Evolutionary conservation across 116 monocot species (phyloP).

Genomic region (Posidonia oceanica): DNA sequence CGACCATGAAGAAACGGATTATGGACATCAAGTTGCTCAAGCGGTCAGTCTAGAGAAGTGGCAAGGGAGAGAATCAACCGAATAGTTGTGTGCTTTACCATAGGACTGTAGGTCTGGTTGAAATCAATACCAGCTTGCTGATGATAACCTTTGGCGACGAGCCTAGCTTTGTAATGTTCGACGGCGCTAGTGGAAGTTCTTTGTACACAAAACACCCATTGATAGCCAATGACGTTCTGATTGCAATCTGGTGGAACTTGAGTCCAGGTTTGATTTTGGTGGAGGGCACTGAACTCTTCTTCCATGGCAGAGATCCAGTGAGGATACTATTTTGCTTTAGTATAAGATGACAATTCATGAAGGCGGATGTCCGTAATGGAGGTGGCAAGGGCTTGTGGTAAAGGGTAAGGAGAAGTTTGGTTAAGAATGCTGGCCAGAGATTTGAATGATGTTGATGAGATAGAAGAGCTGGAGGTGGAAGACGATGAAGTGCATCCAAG

Average conservation of each 20-base stretch:
- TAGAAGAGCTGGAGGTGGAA: too few species aligned
- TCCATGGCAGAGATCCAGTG: not conserved
- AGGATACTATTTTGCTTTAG: not conserved
- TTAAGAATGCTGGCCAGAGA: too few species aligned
- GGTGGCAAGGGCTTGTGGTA: not conserved
- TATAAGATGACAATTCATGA: not conserved
- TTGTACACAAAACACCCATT: constrained; percentile 11
- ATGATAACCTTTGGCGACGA: not conserved
- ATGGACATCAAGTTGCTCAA: not conserved
- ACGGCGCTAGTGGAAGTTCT: not conserved
- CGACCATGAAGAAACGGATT: constrained; percentile 2
- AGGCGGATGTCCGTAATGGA: not conserved
- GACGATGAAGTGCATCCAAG: too few species aligned
- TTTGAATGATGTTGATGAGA: too few species aligned
- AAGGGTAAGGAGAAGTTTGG: not conserved
- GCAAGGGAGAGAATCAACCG: too few species aligned
- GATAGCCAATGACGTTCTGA: constrained; percentile 12
- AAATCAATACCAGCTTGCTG: not conserved
- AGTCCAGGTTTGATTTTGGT: not conserved
- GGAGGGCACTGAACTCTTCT: not conserved
- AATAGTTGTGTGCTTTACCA: not conserved
- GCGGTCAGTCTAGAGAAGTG: not conserved
- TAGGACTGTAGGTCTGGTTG: not conserved
- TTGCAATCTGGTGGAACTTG: not conserved
- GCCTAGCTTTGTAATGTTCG: not conserved